Evolutionary conservation across 306 rosid species (phyloP).

Genomic region (Prinsepia uniflora): DNA sequence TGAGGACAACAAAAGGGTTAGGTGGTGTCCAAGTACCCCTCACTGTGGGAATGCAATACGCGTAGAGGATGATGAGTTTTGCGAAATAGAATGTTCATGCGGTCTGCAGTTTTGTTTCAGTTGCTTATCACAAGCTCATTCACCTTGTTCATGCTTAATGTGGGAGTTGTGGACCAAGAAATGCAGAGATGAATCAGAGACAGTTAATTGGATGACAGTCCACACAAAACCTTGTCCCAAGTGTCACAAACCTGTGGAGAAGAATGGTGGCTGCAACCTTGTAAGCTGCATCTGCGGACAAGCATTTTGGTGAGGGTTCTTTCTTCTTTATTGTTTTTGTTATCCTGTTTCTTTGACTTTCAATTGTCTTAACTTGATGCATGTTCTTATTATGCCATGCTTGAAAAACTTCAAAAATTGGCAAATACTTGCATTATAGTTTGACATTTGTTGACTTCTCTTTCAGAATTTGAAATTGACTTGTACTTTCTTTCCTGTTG

Average conservation of each 20-base stretch:
- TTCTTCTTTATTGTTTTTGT: background rate
- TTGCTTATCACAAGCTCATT: conserved; percentile 80
- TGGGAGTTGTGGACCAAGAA: conserved; percentile 95
- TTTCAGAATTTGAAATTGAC: background rate
- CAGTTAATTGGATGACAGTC: conserved; percentile 95
- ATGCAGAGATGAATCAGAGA: conserved; percentile 96
- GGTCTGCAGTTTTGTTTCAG: conserved; percentile 86
- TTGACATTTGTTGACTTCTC: background rate
- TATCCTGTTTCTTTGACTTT: conserved; percentile 12
- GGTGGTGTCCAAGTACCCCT: conserved; percentile 96
- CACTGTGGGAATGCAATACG: conserved; percentile 96
- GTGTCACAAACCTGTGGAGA: conserved; percentile 95
- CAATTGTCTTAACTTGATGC: background rate
- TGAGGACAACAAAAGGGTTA: conserved; percentile 88
- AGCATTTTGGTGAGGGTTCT: conserved; percentile 78
- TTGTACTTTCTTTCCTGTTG: conserved; percentile 21
- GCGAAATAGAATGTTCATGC: conserved; percentile 93
- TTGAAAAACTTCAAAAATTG: background rate
- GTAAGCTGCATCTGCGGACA: conserved; percentile 96
- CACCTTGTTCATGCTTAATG: conserved; percentile 94
- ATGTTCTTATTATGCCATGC: background rate
- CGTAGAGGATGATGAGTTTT: conserved; percentile 67
- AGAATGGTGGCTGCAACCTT: conserved; percentile 98
- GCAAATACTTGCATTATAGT: background rate
- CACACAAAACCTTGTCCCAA: conserved; percentile 93